Evolutionary conservation across 768 basidiomycete species (phyloP), one percentile per base, ranked within the genome.

Genomic region (Tricholoma flavovirens): DNA sequence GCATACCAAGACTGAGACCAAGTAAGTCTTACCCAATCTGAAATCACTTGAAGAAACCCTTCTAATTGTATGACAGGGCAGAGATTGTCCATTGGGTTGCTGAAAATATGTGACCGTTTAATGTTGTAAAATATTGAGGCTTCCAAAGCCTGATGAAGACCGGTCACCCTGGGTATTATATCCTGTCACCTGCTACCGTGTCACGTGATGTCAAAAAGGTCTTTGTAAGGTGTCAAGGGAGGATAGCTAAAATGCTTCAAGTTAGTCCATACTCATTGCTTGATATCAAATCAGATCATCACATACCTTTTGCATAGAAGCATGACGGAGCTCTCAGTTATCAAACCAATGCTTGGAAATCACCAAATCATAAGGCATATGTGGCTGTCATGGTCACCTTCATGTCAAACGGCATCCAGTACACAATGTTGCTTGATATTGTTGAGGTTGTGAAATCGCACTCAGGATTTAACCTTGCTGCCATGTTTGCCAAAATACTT

Each of bases 261-360:
- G 66, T 68, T 49, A 58, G 60, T 56, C 30, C 26, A 40, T 19
- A 35, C 54, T 33, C 45, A 52, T 49, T 24, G 43, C 43, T 45
- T 8, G 12, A 45, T 45, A 45, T 45, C 43, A 45, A 45, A 45
- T 45, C 43, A 45, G 22, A 45, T 45, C 43, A 45, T 6, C 4
- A 9, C 43, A 45, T 45, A 45, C 43, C 43, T 45, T 45, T 42
- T 24, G 22, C 43, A 22, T 54, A 70, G 72, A 62, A 64, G 14
- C 60, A 71, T 51, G 55, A 66, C 0, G 67, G 72, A 1, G 32
- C 52, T 3, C 49, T 76, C 2, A 72, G 58, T 51, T 72, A 75
- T 53, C 63, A 65, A 0, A 71, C 67, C 0, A 70, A 76, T 58
- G 63, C 61, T 0, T 76, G 72, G 73, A 72, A 71, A 0, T 71